Evolutionary conservation across 148 eudicot species (phyloP).

Genomic region (Rhododendron griersonianum): DNA sequence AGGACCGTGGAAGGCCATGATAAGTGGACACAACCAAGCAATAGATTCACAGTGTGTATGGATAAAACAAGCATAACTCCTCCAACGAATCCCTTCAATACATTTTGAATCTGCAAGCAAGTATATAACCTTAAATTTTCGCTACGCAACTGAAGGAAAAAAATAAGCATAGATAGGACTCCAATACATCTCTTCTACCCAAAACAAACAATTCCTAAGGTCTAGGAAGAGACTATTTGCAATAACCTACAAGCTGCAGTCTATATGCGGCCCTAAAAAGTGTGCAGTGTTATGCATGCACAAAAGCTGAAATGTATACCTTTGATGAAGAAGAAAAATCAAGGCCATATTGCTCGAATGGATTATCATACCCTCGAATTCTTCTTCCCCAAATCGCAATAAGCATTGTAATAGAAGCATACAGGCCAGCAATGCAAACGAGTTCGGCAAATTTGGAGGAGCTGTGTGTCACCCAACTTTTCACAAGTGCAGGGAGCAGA

Average conservation of each 20-base stretch:
- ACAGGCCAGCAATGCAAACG: conserved; percentile 73
- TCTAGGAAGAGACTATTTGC: neutral
- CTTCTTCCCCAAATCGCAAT: conserved; percentile 83
- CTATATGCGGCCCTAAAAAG: neutral
- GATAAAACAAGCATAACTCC: conserved; percentile 65
- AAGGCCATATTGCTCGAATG: conserved; percentile 82
- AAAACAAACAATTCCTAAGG: neutral
- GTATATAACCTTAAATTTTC: neutral
- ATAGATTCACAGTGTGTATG: conserved; percentile 48
- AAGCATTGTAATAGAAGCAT: conserved; percentile 58
- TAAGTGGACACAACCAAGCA: conserved; percentile 55
- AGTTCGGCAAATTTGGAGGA: conserved; percentile 59
- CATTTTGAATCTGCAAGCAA: conserved; percentile 53
- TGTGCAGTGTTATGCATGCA: neutral
- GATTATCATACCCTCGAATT: conserved; percentile 69
- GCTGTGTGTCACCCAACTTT: conserved; percentile 55
- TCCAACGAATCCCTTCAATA: conserved; percentile 60
- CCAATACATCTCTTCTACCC: neutral
- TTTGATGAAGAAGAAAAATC: conserved; percentile 55
- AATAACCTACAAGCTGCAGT: neutral
- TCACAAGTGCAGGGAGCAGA: conserved; percentile 70
- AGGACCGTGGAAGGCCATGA: conserved; percentile 48
- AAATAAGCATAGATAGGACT: neutral
- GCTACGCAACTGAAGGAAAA: neutral
- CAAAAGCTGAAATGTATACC: conserved; percentile 33